Base-by-base conservation (phyloP, 495 filamentous ascomycete genomes). In the Penicillium salamii region DNA sequence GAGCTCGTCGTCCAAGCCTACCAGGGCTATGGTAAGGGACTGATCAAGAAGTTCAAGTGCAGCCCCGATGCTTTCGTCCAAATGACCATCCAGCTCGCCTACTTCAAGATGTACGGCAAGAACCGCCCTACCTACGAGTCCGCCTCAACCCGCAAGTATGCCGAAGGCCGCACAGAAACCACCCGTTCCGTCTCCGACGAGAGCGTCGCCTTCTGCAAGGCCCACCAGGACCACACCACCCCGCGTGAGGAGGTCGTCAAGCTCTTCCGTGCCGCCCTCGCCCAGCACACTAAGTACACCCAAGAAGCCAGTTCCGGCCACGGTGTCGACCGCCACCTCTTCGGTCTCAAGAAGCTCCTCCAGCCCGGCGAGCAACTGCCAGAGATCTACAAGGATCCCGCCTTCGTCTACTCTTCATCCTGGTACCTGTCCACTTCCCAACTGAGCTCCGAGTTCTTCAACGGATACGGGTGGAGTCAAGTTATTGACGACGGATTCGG, bases 1-100 rank as follows among this genome's bases (percentile, higher is more conserved):
- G 89, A 99, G 69, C 83, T 99, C 35, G 80, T 86, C 14, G 92
- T 99, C 13, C 91, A 97, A 66, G 85, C 88, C 23, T 99, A 90
- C 79, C 91, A 96, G 65, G 93, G 87, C 61, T 99, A 99, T 69
- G 95, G 95, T 66, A 99, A 97, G 77, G 90, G 90, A 35, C 75
- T 99, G 40, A 97, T 99, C 79, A 99, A 99, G 86, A 95, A 95
- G 69, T 97, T 99, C 85, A 91, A 89, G 74, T 96, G 88, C 84
- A 95, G 88, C 46, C 95, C 95, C 26, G 95, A 99, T 59, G 95
- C 93, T 17, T 99, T 93, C 70, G 88, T 96, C 44, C 95, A 99
- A 75, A 93, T 97, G 90, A 75, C 95, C 71, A 97, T 99, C 74
- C 95, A 99, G 71, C 84, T 99, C 14, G 95, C 95, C 42, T 99